These are phyloP conservation scores for Sindora glabra DNA, from an alignment of 306 rosid genomes.

Conservation along the genomic window DNA sequence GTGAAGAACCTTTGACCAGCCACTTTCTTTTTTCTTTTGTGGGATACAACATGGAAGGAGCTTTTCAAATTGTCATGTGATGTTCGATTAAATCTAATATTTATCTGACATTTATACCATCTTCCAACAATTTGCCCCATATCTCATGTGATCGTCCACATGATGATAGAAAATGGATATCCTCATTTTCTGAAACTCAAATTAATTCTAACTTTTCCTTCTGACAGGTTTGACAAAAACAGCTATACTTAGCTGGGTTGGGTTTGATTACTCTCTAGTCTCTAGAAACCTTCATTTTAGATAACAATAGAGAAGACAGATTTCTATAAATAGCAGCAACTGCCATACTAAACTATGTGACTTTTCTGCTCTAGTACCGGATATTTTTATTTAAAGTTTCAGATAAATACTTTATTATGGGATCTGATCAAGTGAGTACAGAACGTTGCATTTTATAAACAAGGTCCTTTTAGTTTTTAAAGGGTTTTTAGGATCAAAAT, in stretches of 20 bases:
- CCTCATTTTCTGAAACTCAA: constrained; percentile 22
- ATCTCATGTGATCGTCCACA: constrained; percentile 58
- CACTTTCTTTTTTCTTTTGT: constrained; percentile 30
- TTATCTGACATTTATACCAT: constrained; percentile 35
- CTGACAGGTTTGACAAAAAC: constrained; percentile 29
- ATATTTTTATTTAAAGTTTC: neutral
- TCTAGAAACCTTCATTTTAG: no score
- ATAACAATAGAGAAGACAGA: neutral
- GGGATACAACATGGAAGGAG: constrained; percentile 47
- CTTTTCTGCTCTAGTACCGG: neutral
- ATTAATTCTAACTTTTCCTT: constrained; percentile 11
- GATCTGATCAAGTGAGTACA: constrained; percentile 5
- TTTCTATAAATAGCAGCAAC: constrained; percentile 14
- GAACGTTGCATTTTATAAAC: constrained; percentile 7
- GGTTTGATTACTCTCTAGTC: no score
- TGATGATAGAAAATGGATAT: constrained; percentile 39
- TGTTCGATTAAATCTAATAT: constrained; percentile 30
- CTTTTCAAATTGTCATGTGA: constrained; percentile 73
- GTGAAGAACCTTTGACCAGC: constrained; percentile 15
- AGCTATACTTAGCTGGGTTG: constrained; percentile 51
- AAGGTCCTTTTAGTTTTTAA: neutral
- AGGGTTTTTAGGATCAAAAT: constrained; percentile 20
- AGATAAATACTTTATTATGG: neutral
- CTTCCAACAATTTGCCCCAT: constrained; percentile 26
- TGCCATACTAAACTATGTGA: constrained; percentile 12